phyloP scores from a whole-genome alignment of 2,329 filamentous ascomycete genomes.

The Pyricularia sp. region DNA sequence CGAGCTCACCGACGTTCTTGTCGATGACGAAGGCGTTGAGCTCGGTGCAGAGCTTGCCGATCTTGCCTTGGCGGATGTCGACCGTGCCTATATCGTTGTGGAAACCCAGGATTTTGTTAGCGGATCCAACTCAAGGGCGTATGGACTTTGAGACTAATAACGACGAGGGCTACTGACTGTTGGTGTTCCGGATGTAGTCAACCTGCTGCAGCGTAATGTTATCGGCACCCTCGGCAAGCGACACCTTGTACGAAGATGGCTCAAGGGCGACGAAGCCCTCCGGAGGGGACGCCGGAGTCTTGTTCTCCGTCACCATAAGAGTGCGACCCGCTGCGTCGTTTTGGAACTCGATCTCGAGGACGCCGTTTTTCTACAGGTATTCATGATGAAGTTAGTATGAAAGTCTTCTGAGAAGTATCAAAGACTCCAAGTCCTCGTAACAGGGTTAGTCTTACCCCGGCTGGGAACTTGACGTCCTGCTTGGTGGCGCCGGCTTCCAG shows the following conservation, averaged over 20 bases:
- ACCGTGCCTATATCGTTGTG: conserved; percentile 13
- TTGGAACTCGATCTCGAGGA: conserved; percentile 26
- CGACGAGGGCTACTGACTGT: conserved; percentile 15
- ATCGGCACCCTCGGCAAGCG: conserved; percentile 17
- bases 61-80: conserved; percentile 21
- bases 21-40: conserved; percentile 23
- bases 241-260: conserved; percentile 21
- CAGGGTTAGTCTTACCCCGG: conserved; percentile 14
- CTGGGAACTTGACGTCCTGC: conserved; percentile 19
- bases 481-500: conserved; percentile 19
- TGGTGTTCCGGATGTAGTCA: conserved; percentile 23
- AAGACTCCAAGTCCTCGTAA: neutral
- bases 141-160: too few relatives aligned
- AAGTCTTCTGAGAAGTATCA: neutral
- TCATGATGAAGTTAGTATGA: neutral
- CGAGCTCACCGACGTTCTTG: conserved; percentile 18
- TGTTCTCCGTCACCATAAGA: conserved; percentile 25
- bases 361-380: conserved; percentile 13
- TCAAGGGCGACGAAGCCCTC: conserved; percentile 24
- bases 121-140: neutral
- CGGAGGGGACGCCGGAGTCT: conserved; percentile 17
- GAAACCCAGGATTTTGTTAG: neutral
- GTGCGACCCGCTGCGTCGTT: conserved; percentile 19
- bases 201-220: conserved; percentile 23
- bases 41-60: conserved; percentile 22